Conservation (phyloP, 352 stramenopile genomes). For the Globisporangium radiosum region DNA sequence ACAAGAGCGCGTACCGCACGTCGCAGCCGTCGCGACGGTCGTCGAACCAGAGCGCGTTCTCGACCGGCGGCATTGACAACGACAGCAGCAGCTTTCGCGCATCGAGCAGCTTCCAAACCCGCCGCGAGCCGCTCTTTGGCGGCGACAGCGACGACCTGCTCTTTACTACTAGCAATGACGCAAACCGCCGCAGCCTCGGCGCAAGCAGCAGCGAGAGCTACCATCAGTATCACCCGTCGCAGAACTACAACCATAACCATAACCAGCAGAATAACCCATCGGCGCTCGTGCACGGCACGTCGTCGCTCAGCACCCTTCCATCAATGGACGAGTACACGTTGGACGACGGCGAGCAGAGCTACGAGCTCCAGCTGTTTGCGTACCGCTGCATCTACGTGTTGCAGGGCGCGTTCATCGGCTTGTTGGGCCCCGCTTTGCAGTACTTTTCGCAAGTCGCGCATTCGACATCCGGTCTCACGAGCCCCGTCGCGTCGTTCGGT, state of each 20-base stretch:
- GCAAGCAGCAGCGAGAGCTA: conserved; percentile 7
- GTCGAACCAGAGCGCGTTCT: conserved; percentile 7
- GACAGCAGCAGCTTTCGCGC: conserved; percentile 6
- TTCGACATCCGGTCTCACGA: conserved; percentile 27
- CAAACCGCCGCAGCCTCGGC: conserved; percentile 4
- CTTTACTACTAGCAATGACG: not conserved
- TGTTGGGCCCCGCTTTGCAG: conserved; percentile 53
- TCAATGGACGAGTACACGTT: conserved; percentile 15
- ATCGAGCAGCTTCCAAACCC: conserved; percentile 1
- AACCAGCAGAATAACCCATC: conserved; percentile 3
- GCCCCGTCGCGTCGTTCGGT: conserved; percentile 57
- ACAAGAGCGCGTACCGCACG: conserved; percentile 4
- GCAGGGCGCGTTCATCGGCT: conserved; percentile 57
- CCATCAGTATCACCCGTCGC: not conserved
- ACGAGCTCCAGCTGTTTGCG: conserved; percentile 50
- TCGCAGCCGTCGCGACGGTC: conserved; percentile 8
- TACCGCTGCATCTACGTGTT: conserved; percentile 67
- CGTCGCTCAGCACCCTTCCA: conserved; percentile 16
- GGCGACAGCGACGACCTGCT: conserved; percentile 2
- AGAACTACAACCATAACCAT: not conserved
- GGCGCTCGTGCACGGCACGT: conserved; percentile 18
- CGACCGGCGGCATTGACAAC: not conserved
- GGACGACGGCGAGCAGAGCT: conserved; percentile 37
- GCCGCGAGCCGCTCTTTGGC: conserved; percentile 9
- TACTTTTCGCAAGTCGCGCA: conserved; percentile 55